phyloP scores from a whole-genome alignment of 495 filamentous ascomycete species.

The Lasiosphaeria ovina region DNA sequence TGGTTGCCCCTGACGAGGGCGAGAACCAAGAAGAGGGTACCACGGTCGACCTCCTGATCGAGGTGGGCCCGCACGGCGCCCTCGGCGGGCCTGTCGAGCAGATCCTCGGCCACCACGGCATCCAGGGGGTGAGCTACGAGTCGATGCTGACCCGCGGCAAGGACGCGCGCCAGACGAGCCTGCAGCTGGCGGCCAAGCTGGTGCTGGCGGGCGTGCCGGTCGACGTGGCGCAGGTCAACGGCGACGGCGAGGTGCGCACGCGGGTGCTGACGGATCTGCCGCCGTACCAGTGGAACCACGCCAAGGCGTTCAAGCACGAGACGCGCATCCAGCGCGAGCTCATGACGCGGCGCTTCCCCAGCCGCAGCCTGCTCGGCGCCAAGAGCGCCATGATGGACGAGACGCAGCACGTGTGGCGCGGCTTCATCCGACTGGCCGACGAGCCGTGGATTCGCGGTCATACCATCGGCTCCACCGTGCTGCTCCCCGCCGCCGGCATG shows the following conservation, averaged over 20 bases:
- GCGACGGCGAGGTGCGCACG: neutral
- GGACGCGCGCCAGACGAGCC: constrained; percentile 22
- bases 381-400: constrained; percentile 11
- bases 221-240: constrained; percentile 9
- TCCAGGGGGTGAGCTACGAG: constrained; percentile 23
- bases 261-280: constrained; percentile 35
- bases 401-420: constrained; percentile 40
- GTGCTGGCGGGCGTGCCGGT: constrained; percentile 18
- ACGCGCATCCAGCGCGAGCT: constrained; percentile 18
- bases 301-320: constrained; percentile 24
- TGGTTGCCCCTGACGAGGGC: neutral
- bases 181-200: constrained; percentile 35
- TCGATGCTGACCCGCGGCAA: constrained; percentile 27
- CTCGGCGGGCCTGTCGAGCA: constrained; percentile 48
- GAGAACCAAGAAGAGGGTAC: neutral
- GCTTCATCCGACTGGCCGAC: constrained; percentile 38
- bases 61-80: constrained; percentile 52
- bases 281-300: constrained; percentile 25
- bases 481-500: constrained; percentile 19
- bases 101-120: constrained; percentile 23
- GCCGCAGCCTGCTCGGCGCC: constrained; percentile 21
- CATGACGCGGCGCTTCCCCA: constrained; percentile 11
- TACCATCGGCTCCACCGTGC: constrained; percentile 27
- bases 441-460: constrained; percentile 41
- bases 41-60: constrained; percentile 37